Evolutionary conservation across 2,329 filamentous ascomycete species (phyloP).

Genomic region (Elsinoe necatrix): DNA sequence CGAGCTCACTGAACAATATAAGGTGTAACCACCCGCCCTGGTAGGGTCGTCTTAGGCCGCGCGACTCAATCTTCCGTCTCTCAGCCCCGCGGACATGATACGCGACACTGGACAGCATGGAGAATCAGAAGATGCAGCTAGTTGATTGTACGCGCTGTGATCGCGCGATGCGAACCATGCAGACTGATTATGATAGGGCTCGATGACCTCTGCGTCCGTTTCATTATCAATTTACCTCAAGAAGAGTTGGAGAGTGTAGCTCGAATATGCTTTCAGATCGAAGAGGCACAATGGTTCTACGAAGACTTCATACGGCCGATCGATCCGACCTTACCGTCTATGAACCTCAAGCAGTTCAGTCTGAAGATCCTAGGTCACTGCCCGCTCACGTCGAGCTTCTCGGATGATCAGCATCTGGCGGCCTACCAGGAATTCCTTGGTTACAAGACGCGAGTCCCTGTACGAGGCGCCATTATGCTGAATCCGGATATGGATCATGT

Average conservation of each 20-base stretch:
- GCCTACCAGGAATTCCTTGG: conserved; percentile 88
- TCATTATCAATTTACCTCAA: conserved; percentile 91
- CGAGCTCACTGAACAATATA: background rate
- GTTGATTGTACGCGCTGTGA: conserved; percentile 65
- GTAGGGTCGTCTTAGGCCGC: background rate
- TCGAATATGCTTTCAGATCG: conserved; percentile 95
- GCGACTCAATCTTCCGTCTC: background rate
- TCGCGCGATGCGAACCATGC: background rate
- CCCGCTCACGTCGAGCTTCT: conserved; percentile 74
- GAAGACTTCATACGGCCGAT: conserved; percentile 95
- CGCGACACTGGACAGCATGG: conserved; percentile 56
- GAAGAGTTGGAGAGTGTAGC: conserved; percentile 85
- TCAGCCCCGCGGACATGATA: conserved; percentile 48
- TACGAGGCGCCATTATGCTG: conserved; percentile 85
- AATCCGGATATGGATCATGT: conserved; percentile 92
- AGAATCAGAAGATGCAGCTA: conserved; percentile 70
- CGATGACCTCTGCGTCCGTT: conserved; percentile 95
- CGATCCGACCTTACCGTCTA: conserved; percentile 73
- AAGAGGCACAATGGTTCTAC: conserved; percentile 99
- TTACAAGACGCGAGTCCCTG: conserved; percentile 91
- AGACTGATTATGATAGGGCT: conserved; percentile 53
- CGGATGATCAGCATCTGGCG: conserved; percentile 64
- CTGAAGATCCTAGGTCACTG: conserved; percentile 90
- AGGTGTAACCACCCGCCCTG: background rate
- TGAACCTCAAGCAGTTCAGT: conserved; percentile 78